Percentiles rank a stretch among this genome's conserved stretches.
Conservation (phyloP, 2,329 filamentous ascomycete species). For the Aspergillus fumigatus region DNA sequence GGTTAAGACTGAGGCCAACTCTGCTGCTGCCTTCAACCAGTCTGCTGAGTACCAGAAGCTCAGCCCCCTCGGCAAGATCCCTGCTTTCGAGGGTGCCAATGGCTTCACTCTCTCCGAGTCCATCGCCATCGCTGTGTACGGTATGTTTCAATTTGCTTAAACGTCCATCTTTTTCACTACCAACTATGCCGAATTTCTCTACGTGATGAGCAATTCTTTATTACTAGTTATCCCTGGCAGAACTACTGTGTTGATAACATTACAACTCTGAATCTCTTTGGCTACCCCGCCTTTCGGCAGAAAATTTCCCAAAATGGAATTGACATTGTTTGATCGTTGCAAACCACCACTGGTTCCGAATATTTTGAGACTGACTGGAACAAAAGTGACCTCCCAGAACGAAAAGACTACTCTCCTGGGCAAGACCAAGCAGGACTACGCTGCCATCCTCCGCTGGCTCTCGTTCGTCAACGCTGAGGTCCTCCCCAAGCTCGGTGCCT, state of each 20-base stretch:
- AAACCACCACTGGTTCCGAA: slow-evolving; percentile 11
- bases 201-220: slow-evolving; percentile 73
- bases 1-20: slow-evolving; percentile 55
- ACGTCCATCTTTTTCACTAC: slow-evolving; percentile 11
- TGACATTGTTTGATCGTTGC: slow-evolving; percentile 8
- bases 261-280: slow-evolving; percentile 65
- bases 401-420: slow-evolving; percentile 99
- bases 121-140: slow-evolving; percentile 95
- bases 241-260: slow-evolving; percentile 77
- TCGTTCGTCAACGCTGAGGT: slow-evolving; percentile 92
- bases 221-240: slow-evolving; percentile 98
- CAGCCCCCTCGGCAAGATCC: slow-evolving; percentile 86
- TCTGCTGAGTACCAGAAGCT: slow-evolving; percentile 75
- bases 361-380: slow-evolving; percentile 21
- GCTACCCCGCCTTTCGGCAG: slow-evolving; percentile 41
- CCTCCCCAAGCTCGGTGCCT: slow-evolving; percentile 66
- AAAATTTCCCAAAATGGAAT: slow-evolving; percentile 14
- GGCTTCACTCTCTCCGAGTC: slow-evolving; percentile 83
- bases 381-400: slow-evolving; percentile 91
- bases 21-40: slow-evolving; percentile 58
- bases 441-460: slow-evolving; percentile 97
- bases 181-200: slow-evolving; percentile 12
- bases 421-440: slow-evolving; percentile 99
- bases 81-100: slow-evolving; percentile 87
- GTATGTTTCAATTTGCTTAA: slow-evolving; percentile 58